Conservation (phyloP, 1,284 basidiomycete genomes). For the Coriolopsis trogii region DNA sequence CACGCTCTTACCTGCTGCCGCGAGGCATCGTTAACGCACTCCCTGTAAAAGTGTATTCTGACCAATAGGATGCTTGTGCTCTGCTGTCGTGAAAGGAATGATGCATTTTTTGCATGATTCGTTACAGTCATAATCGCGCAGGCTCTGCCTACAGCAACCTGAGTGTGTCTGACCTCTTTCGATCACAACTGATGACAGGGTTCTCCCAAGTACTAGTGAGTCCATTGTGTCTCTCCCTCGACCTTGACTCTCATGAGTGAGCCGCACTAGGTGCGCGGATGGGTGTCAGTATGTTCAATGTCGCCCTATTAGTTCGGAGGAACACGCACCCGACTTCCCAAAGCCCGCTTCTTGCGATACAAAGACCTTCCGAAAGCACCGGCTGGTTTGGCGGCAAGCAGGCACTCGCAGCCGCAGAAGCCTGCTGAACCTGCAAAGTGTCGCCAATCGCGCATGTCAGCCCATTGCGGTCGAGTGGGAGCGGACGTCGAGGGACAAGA, state of each 20-base stretch:
- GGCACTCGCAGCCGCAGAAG: constrained; percentile 20
- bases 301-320: not conserved
- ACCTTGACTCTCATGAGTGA: not conserved
- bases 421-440: constrained; percentile 2
- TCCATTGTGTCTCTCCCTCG: no score
- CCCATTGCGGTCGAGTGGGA: not conserved
- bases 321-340: constrained; percentile 28
- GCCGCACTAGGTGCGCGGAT: not conserved
- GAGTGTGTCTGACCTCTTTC: no score
- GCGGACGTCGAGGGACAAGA: not conserved
- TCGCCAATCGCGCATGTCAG: not conserved
- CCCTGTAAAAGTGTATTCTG: not conserved
- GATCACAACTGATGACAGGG: no score
- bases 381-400: constrained; percentile 29
- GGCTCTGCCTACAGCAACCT: no score
- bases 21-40: no score
- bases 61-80: not conserved
- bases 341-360: constrained; percentile 14
- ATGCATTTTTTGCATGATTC: no score
- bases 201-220: no score
- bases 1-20: no score
- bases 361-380: constrained; percentile 26
- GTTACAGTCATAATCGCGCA: no score
- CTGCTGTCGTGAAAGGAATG: no score
- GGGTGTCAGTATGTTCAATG: not conserved